Percentiles rank a stretch among this genome's conserved stretches.
Conservation (phyloP, 108 stramenopile species). For the Skeletonema tropicum region DNA sequence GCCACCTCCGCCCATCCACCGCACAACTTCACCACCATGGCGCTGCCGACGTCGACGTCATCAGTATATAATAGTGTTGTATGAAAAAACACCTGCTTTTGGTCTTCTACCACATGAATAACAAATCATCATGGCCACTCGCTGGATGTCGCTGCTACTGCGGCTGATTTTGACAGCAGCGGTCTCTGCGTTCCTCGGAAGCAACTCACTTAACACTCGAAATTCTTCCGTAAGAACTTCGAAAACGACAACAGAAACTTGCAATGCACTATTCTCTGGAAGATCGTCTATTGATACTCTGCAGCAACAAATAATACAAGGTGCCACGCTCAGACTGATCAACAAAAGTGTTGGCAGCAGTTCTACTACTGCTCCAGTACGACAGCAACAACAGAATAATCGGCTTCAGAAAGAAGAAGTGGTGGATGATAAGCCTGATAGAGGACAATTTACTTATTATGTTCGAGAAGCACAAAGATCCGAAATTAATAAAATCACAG, state of each 20-base stretch:
- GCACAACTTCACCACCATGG: no score
- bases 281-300: slow-evolving; percentile 10
- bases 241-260: background rate
- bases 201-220: background rate
- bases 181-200: background rate
- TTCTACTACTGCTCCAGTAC: background rate
- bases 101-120: background rate
- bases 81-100: background rate
- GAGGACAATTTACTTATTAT: slow-evolving; percentile 24
- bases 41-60: no score
- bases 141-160: background rate
- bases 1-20: no score
- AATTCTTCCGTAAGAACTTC: background rate
- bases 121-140: background rate
- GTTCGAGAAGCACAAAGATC: slow-evolving; percentile 31
- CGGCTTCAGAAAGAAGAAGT: background rate
- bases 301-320: slow-evolving; percentile 18
- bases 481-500: slow-evolving; percentile 40
- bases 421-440: background rate
- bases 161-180: background rate
- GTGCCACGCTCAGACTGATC: slow-evolving; percentile 12
- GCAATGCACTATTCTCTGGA: background rate
- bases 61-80: no score
- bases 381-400: background rate
- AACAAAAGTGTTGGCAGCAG: background rate